Base-by-base conservation (phyloP, 2,329 filamentous ascomycete genomes). In the Sphaerulina musiva region DNA sequence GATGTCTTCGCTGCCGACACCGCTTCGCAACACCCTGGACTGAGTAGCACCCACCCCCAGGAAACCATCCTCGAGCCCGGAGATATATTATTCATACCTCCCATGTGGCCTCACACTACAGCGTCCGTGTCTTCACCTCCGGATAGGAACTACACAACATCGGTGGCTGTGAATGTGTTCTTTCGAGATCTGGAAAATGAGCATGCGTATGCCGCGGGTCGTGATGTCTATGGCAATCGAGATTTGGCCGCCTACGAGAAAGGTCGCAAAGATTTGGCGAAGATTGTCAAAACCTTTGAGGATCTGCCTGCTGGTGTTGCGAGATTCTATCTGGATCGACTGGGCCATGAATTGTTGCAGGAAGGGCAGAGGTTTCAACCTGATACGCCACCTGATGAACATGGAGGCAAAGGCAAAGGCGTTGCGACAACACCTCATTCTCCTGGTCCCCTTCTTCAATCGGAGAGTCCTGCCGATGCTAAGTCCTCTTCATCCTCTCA, bases 191-290 rank as follows among this genome's bases (percentile, higher is more conserved):
- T 68, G 23, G 39, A 59, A n/a, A 74, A 82, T 2, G 29, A 2
- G 6, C 73, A 68, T 2, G 82, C 80, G 1, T 93, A 93, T 68
- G 83, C 88, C 0, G 69, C 78, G 1, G 89, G 90, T 1, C 80
- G 84, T 60, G 90, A 95, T 68, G 85, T 95, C 0, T 95, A 95
- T 66, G 90, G 88, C 1, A 95, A 95, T 66, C 78, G 89, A 39
- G 91, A 95, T 69, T 70, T 95, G 47, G 85, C 86, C 39, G 86
- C 85, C 1, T 95, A 95, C 67, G 89, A 95, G 68, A 89, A 87
- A 64, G 87, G 86, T 0, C 78, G 90, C 49, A 78, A 80, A 59
- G 87, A 92, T 63, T 71, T 95, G 5, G 77, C 80, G 43, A 84
- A 81, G 61, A 84, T 95, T 26, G 71, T 74, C 0, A 81, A 77